Conservation (phyloP, 306 rosid species). For the Cucumis cinereus region DNA sequence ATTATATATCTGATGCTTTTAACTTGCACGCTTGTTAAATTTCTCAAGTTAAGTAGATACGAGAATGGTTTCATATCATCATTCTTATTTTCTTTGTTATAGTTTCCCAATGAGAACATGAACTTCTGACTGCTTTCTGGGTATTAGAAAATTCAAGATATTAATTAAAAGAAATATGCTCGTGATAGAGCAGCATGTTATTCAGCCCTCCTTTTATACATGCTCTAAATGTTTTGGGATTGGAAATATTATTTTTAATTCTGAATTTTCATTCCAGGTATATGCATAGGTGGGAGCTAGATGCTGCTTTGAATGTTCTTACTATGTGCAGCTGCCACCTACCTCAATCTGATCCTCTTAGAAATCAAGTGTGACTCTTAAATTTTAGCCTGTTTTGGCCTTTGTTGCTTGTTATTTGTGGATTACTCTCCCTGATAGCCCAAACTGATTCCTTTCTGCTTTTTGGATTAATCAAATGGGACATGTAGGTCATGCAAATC, state of each 20-base stretch:
- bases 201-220: not conserved
- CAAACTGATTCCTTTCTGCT: slow-evolving; percentile 6
- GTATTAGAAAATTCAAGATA: not conserved
- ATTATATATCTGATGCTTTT: not conserved
- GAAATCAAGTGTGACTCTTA: slow-evolving; percentile 48
- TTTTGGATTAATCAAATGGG: slow-evolving; percentile 19
- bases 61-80: not conserved
- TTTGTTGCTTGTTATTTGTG: slow-evolving; percentile 1
- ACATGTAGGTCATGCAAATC: slow-evolving; percentile 62
- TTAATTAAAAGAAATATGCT: not conserved
- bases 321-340: slow-evolving; percentile 98
- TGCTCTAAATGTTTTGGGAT: not conserved
- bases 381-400: slow-evolving; percentile 11
- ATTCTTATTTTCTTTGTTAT: not conserved
- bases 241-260: not conserved
- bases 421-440: not conserved
- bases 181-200: not conserved
- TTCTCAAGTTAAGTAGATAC: not conserved
- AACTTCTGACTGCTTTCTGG: not conserved
- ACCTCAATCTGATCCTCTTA: slow-evolving; percentile 40
- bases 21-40: not conserved
- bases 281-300: slow-evolving; percentile 80
- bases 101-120: not conserved
- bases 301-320: slow-evolving; percentile 91
- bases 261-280: slow-evolving; percentile 37